Base-by-base conservation (phyloP, 257 asterid genomes). In the Anisodus tanguticus region DNA sequence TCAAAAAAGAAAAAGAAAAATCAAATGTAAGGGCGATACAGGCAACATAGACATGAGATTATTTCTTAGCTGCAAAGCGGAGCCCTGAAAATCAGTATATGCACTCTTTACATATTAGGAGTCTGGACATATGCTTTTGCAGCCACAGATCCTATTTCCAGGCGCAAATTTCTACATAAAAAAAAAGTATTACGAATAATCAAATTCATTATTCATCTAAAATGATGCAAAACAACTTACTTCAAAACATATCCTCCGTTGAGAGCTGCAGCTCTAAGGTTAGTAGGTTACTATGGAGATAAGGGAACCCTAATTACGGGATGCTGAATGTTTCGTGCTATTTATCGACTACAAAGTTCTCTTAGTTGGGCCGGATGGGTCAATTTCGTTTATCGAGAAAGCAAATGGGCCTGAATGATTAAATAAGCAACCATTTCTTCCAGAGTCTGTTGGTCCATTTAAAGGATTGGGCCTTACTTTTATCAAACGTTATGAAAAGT, bases 11-110 rank as follows among this genome's bases (percentile, higher is more conserved):
- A 22, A 22, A 22, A 22, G 26, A 68, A 15, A 15, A 22, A 68
- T 39, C 1, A 8, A 26, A 66, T 82, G 19, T 86, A 77, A 54
- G 81, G 84, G 72, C 77, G 57, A 62, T 82, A 86, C 88, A 86
- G 86, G 86, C 86, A 86, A 77, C 81, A 51, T 83, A 77, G 63
- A 53, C 84, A 59, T 54, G 26, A n/a, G 55, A 57, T 6, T 37
- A n/a, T 58, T 31, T 86, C 81, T 43, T 49, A 26, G 83, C 85
- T 83, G 88, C 88, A 85, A 85, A 85, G 88, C 86, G 88, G 80
- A 64, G 81, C 86, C 86, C 86, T 54, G 16, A 1, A 2, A 57
- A 19, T 85, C 57, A 49, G 5, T 55, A 19, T 37, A 72, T 82
- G 88, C 88, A 85, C 88, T 49, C 31, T 62, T 13, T 19, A 74